Base-by-base conservation (phyloP, 345 rosid genomes). In the Cardamine resedifolia region DNA sequence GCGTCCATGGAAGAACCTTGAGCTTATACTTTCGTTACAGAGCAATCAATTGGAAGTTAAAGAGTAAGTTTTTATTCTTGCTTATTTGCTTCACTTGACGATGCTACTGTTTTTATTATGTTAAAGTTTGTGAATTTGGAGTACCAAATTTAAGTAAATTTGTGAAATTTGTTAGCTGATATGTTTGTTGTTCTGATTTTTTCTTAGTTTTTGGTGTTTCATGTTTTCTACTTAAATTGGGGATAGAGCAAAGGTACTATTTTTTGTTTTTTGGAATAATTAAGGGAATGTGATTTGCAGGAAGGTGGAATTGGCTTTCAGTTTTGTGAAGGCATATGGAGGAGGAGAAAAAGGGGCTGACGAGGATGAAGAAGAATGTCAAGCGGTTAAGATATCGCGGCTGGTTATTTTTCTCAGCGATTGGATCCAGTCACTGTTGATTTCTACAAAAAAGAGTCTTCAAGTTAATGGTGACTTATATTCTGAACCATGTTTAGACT, bases 401-500 rank as follows among this genome's bases (percentile, higher is more conserved):
- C 72, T 87, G 48, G 20, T 95, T 53, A 78, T 81, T 55, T 91
- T 82, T 81, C 91, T 91, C 47, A 84, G 78, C 38, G 89, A 88
- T 19, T 95, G 97, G 97, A 81, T 88, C 19, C 96, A 88, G 69
- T 79, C 90, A 0, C 56, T 85, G 65, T 81, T 95, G 77, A 72
- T 85, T 61, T 77, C 84, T 0, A 52, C 77, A 0, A 82, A 85
- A 51, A 85, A 83, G 79, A 85, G 83, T 55, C 60, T 44, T 65
- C 68, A 73, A 43, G 55, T 55, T 20, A 71, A 73, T 51, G 77
- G 60, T 45, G 82, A 43, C 34, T 28, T 58, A 23, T 44, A 38
- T 52, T 14, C 76, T 39, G 81, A 73, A 43, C 71, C 85, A 11
- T 83, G 82, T 72, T 79, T 88, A 74, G 96, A 95, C 79, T 78